Conservation (phyloP, 306 rosid species). For the Cicer arietinum region DNA sequence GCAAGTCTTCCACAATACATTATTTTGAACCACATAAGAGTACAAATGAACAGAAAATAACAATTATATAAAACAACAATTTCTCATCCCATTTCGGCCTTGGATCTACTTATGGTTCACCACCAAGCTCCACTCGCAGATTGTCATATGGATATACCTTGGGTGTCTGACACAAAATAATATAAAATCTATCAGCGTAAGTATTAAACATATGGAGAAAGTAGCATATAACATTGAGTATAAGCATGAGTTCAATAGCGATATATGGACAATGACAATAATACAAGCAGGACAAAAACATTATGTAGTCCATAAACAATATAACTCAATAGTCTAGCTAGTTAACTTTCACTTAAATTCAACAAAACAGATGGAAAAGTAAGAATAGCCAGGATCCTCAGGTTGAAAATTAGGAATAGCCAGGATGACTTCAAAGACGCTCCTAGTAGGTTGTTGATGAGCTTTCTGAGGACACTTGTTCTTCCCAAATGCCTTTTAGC, state of each 20-base stretch:
- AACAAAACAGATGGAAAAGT: conserved; percentile 10
- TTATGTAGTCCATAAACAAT: not conserved
- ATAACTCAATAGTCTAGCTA: not conserved
- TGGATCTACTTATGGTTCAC: conserved; percentile 66
- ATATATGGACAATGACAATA: conserved; percentile 5
- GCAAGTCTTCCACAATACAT: conserved; percentile 41
- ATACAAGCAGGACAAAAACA: not conserved
- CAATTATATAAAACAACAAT: conserved; percentile 50
- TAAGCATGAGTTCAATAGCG: conserved; percentile 10
- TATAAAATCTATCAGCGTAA: conserved; percentile 36
- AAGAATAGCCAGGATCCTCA: not conserved
- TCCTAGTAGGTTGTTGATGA: not conserved
- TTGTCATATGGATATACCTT: conserved; percentile 93
- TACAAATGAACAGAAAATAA: conserved; percentile 45
- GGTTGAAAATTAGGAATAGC: conserved; percentile 12
- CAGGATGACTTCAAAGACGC: not conserved
- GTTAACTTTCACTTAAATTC: not conserved
- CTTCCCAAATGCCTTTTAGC: conserved; percentile 12
- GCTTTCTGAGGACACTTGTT: not conserved
- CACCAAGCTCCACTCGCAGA: conserved; percentile 90
- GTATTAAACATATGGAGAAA: conserved; percentile 17
- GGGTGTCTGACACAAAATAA: conserved; percentile 64
- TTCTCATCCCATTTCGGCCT: conserved; percentile 34
- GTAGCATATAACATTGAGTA: not conserved
- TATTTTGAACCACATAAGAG: conserved; percentile 49